phyloP scores from a whole-genome alignment of 345 rosid species.

The Orychophragmus violaceus region DNA sequence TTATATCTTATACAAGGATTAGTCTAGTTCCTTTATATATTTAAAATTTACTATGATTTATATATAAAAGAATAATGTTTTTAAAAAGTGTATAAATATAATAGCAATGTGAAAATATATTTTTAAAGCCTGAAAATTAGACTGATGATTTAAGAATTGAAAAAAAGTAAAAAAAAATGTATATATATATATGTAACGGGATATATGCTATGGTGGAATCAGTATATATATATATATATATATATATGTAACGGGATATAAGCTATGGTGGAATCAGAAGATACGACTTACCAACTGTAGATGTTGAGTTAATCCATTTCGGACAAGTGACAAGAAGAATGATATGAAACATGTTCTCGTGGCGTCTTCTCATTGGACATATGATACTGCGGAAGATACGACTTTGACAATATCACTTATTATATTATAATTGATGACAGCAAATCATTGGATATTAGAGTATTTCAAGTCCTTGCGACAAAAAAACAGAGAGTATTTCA shows the following conservation, averaged over 20 bases:
- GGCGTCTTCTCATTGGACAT: slow-evolving; percentile 17
- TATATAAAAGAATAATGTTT: no score
- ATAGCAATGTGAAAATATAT: neutral
- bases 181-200: neutral
- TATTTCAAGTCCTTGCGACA: no score
- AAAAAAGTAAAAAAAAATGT: neutral
- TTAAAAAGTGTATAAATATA: neutral
- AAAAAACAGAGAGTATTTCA: no score
- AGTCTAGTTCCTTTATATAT: no score
- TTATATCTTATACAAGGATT: no score
- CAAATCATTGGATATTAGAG: slow-evolving; percentile 12
- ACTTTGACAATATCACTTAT: slow-evolving; percentile 7
- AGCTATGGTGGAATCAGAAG: slow-evolving; percentile 3
- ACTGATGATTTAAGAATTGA: neutral
- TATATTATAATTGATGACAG: neutral
- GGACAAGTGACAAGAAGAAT: slow-evolving; percentile 19
- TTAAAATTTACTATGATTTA: no score
- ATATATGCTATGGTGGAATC: neutral
- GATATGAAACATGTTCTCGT: slow-evolving; percentile 5
- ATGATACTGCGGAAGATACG: slow-evolving; percentile 4
- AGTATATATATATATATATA: neutral
- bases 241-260: neutral
- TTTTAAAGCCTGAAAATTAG: neutral
- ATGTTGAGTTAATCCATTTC: slow-evolving; percentile 16
- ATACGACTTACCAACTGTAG: slow-evolving; percentile 27